Evolutionary conservation across 805 yeast species (phyloP).

Genomic region (Starmerella bombi): DNA sequence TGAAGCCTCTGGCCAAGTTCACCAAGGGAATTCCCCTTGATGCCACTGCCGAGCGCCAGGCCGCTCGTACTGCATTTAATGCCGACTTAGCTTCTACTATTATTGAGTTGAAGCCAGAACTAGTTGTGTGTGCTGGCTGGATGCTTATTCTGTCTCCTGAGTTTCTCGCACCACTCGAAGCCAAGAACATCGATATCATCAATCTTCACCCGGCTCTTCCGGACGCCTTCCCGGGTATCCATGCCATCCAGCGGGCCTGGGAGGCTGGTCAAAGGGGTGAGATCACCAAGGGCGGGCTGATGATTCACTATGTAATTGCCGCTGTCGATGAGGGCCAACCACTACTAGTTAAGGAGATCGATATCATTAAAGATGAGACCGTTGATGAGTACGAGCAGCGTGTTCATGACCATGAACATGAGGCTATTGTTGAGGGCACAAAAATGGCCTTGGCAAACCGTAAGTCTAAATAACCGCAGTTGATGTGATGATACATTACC

Average conservation of each 20-base stretch:
- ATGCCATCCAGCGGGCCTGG: conserved; percentile 95
- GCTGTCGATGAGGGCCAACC: conserved; percentile 94
- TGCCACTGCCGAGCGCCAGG: conserved; percentile 41
- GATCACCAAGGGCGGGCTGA: conserved; percentile 69
- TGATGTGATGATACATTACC: too few relatives aligned
- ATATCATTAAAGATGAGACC: conserved; percentile 55
- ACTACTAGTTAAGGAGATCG: conserved; percentile 64
- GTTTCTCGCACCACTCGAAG: conserved; percentile 52
- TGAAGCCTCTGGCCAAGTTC: conserved; percentile 60
- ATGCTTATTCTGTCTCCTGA: conserved; percentile 76
- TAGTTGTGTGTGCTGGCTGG: conserved; percentile 98
- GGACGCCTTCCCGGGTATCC: conserved; percentile 92
- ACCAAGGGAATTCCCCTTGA: conserved; percentile 65
- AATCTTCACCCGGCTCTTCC: conserved; percentile 96
- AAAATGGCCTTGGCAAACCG: conserved; percentile 37
- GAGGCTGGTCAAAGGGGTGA: conserved; percentile 81
- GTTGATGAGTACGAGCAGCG: conserved; percentile 68
- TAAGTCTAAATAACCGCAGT: neutral
- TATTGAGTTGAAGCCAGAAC: conserved; percentile 49
- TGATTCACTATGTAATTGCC: conserved; percentile 94
- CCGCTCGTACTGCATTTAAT: conserved; percentile 61
- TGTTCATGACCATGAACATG: conserved; percentile 75
- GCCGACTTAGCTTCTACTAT: conserved; percentile 61
- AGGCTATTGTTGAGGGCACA: conserved; percentile 89
- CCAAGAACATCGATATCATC: conserved; percentile 60